Conservation (phyloP, 2,329 filamentous ascomycete genomes). For the Raffaelea deltoideospora region DNA sequence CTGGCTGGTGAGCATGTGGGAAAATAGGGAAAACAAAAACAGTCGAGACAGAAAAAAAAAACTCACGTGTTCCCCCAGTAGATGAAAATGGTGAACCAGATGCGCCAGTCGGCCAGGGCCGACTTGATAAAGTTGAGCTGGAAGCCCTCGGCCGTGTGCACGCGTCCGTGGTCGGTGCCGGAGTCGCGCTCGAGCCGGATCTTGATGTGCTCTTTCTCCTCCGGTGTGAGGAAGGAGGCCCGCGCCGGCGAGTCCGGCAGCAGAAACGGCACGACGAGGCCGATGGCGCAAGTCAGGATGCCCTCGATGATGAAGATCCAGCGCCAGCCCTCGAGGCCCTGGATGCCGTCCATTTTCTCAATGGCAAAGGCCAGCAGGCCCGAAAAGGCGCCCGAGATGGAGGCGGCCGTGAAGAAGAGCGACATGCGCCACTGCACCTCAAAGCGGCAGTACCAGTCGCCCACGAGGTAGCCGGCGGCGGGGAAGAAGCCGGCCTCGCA, state of each 20-base stretch:
- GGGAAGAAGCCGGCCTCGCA: constrained; percentile 26
- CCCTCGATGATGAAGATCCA: constrained; percentile 57
- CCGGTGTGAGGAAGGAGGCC: constrained; percentile 51
- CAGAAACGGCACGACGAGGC: constrained; percentile 43
- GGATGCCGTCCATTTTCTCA: constrained; percentile 13
- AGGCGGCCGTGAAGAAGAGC: constrained; percentile 7
- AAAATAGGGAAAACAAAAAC: no score
- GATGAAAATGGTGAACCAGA: constrained; percentile 28
- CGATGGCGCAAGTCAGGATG: constrained; percentile 46
- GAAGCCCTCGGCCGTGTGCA: constrained; percentile 47
- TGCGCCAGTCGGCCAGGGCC: constrained; percentile 64
- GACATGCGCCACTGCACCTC: constrained; percentile 7
- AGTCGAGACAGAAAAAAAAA: neutral
- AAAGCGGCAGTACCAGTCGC: constrained; percentile 7
- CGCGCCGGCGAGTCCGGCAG: constrained; percentile 50
- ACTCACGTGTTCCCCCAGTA: constrained; percentile 12
- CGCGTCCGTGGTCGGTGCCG: constrained; percentile 38
- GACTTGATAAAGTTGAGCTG: constrained; percentile 53
- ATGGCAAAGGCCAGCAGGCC: constrained; percentile 9
- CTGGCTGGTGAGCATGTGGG: neutral
- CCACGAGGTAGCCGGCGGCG: constrained; percentile 4
- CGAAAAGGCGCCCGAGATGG: constrained; percentile 6
- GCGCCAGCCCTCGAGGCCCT: constrained; percentile 45
- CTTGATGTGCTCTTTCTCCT: constrained; percentile 47
- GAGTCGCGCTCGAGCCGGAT: constrained; percentile 50